phyloP scores from a whole-genome alignment of 768 basidiomycete species.

The Pulveroboletus sp. region DNA sequence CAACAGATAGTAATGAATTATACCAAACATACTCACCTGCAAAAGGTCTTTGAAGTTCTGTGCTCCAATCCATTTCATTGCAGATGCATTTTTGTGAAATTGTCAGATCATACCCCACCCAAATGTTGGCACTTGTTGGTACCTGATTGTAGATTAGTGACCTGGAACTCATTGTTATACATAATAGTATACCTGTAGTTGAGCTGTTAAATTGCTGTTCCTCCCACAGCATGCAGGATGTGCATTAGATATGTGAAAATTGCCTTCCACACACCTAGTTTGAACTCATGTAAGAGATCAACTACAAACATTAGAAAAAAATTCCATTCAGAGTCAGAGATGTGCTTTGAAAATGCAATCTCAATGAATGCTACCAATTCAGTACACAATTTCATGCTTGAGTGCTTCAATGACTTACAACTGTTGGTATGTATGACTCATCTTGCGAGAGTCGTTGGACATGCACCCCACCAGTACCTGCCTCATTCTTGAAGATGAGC shows the following conservation, averaged over 20 bases:
- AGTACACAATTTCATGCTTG: too few species aligned
- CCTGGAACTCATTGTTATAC: not conserved
- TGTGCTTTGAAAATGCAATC: conserved; percentile 35
- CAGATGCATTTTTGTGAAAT: not conserved
- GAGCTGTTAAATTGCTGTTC: not conserved
- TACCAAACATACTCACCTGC: not conserved
- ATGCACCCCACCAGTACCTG: not conserved
- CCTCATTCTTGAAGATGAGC: conserved; percentile 6
- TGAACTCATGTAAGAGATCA: not conserved
- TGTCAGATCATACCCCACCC: not conserved
- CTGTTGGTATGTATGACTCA: conserved; percentile 13
- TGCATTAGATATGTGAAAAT: not conserved
- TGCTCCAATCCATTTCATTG: not conserved
- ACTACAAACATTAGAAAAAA: conserved; percentile 1
- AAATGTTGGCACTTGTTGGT: not conserved
- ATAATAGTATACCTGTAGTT: not conserved
- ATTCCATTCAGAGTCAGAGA: conserved; percentile 12
- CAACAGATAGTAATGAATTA: too few species aligned
- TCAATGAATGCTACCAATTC: conserved; percentile 11
- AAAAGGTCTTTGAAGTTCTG: not conserved
- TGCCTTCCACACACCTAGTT: not conserved
- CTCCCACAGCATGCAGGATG: not conserved
- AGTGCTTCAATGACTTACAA: not conserved
- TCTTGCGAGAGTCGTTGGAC: conserved; percentile 2
- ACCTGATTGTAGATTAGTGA: not conserved